Conservation (phyloP, 1,139 yeast species). For the Saccharomyces hybrid region DNA sequence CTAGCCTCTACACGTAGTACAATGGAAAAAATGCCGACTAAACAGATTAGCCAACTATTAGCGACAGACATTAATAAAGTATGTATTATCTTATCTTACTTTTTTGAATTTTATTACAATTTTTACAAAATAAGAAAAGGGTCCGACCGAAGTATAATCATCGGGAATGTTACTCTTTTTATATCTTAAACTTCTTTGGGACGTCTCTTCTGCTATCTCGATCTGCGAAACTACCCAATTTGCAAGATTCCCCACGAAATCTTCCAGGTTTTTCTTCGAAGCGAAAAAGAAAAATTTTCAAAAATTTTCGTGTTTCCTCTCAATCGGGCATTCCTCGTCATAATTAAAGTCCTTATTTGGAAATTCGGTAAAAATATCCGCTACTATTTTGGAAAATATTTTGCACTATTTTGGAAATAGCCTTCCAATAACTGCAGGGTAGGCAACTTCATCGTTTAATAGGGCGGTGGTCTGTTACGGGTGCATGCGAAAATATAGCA, state of each 20-base stretch:
- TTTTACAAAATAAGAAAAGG: background rate
- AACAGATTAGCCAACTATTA: background rate
- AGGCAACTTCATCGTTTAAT: background rate
- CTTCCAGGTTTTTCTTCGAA: background rate
- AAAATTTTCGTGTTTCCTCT: background rate
- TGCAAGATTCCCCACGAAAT: background rate
- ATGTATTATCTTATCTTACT: background rate
- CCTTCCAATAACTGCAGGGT: background rate
- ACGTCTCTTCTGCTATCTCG: conserved; percentile 3
- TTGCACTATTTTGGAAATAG: background rate
- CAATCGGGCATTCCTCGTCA: background rate
- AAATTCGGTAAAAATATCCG: background rate
- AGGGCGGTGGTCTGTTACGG: background rate
- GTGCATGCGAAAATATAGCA: background rate
- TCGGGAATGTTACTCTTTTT: conserved; percentile 1
- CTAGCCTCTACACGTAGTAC: background rate
- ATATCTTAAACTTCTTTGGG: conserved; percentile 4
- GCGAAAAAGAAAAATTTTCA: background rate
- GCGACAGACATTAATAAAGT: background rate
- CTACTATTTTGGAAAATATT: background rate
- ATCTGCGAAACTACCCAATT: background rate
- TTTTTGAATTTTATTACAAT: background rate
- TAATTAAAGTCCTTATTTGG: background rate
- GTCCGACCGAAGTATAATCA: background rate
- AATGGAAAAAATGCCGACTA: background rate